Evolutionary conservation across 73 alveolate genomes (phyloP).

Genomic region (Urostyla sp.): DNA sequence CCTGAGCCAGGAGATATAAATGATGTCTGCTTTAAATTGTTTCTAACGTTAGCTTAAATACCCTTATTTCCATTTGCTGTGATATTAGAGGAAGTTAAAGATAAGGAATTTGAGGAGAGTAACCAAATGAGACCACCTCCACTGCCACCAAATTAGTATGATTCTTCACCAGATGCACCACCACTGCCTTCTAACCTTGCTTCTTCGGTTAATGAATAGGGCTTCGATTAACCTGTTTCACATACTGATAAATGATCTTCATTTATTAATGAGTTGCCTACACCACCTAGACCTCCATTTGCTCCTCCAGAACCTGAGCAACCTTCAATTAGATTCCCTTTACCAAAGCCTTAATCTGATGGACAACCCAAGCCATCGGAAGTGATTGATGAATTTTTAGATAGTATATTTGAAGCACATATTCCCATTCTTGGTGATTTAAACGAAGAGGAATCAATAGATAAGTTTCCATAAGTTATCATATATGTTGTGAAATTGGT

Average conservation of each 20-base stretch:
- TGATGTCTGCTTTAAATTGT: too few species aligned
- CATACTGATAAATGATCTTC: not conserved
- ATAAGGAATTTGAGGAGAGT: not conserved
- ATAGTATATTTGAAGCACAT: not conserved
- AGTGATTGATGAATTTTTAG: not conserved
- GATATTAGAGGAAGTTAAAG: not conserved
- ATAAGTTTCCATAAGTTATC: not conserved
- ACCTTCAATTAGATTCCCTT: slow-evolving; percentile 22
- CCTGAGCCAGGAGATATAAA: slow-evolving; percentile 7
- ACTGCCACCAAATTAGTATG: not conserved
- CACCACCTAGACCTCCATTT: slow-evolving; percentile 50
- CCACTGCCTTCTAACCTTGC: slow-evolving; percentile 60
- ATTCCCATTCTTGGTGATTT: slow-evolving; percentile 20
- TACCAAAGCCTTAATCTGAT: slow-evolving; percentile 37
- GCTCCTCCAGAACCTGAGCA: slow-evolving; percentile 63
- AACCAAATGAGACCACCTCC: slow-evolving; percentile 61
- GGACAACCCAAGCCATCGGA: slow-evolving; percentile 37
- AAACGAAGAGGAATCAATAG: not conserved
- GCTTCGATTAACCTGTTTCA: not conserved
- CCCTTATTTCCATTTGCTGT: slow-evolving; percentile 47
- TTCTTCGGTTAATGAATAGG: not conserved
- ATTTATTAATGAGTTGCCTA: slow-evolving; percentile 9
- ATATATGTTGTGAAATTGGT: slow-evolving; percentile 24
- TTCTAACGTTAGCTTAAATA: slow-evolving; percentile 18
- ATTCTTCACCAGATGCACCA: slow-evolving; percentile 48